A percentile compares a stretch with the other conserved stretches of the same genome.
These are phyloP conservation scores for Aquanectria penicillioides DNA, from an alignment of 2,329 filamentous ascomycete genomes.

Conservation along the genomic window DNA sequence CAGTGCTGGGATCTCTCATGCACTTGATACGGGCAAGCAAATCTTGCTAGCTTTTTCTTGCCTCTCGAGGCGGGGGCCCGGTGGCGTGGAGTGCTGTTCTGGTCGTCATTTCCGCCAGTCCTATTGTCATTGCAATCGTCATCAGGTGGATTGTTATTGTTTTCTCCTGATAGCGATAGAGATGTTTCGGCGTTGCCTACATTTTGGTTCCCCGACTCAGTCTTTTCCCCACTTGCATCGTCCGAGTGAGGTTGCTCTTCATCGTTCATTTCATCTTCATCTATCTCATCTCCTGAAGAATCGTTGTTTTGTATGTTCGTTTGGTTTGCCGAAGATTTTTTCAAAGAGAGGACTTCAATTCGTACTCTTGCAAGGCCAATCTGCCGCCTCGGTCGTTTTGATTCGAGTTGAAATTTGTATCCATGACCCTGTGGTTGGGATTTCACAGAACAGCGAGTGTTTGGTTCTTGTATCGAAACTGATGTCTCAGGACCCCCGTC, in stretches of 20 bases:
- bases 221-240: too few relatives aligned
- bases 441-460: too few relatives aligned
- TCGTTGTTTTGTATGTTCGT: not conserved
- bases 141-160: not conserved
- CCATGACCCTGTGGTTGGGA: not conserved
- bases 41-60: not conserved
- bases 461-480: too few relatives aligned
- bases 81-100: not conserved
- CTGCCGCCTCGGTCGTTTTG: not conserved
- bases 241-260: too few relatives aligned
- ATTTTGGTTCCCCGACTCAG: too few relatives aligned
- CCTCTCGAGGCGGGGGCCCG: not conserved
- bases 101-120: not conserved
- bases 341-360: not conserved
- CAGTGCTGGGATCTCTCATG: conserved; percentile 9
- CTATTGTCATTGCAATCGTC: not conserved
- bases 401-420: not conserved
- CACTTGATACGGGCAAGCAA: not conserved
- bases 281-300: not conserved
- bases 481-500: too few relatives aligned
- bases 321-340: not conserved
- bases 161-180: too few relatives aligned
- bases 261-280: too few relatives aligned
- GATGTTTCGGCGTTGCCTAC: not conserved
- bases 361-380: not conserved